These are phyloP conservation scores for Nelumbo lutea DNA, from an alignment of 164 flowering plant species.

Conservation along the genomic window DNA sequence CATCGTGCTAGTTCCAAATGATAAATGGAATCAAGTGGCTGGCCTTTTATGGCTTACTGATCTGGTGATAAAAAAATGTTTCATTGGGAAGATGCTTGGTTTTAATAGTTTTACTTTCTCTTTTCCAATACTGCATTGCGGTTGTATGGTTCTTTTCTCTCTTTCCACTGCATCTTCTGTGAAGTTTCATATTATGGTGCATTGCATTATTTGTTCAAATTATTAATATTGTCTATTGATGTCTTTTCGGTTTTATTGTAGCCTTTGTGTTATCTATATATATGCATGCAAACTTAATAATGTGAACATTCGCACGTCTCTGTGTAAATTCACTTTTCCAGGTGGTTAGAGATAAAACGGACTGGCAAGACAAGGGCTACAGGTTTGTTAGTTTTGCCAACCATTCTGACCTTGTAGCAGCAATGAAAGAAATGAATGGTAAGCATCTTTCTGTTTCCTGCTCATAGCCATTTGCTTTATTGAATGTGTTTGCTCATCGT, in stretches of 20 bases:
- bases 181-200: background rate
- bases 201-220: background rate
- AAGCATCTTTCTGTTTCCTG: conserved; percentile 9
- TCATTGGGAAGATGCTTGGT: too few species aligned
- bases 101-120: too few species aligned
- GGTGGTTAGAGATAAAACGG: conserved; percentile 77
- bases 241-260: background rate
- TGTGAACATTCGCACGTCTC: background rate
- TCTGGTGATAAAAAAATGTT: too few species aligned
- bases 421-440: conserved; percentile 86
- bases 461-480: background rate
- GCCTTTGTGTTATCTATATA: background rate
- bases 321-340: conserved; percentile 5
- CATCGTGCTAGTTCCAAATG: too few species aligned
- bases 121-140: too few species aligned
- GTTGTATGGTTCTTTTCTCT: too few species aligned
- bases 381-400: conserved; percentile 80
- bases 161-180: too few species aligned
- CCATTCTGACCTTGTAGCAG: conserved; percentile 61
- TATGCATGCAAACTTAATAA: background rate
- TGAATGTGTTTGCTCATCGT: background rate
- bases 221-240: background rate
- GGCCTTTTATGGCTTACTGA: too few species aligned
- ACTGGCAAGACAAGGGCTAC: conserved; percentile 75
- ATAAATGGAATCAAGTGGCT: too few species aligned